Conservation (phyloP, 352 stramenopile genomes). For the Phytophthora chlamydospora region DNA sequence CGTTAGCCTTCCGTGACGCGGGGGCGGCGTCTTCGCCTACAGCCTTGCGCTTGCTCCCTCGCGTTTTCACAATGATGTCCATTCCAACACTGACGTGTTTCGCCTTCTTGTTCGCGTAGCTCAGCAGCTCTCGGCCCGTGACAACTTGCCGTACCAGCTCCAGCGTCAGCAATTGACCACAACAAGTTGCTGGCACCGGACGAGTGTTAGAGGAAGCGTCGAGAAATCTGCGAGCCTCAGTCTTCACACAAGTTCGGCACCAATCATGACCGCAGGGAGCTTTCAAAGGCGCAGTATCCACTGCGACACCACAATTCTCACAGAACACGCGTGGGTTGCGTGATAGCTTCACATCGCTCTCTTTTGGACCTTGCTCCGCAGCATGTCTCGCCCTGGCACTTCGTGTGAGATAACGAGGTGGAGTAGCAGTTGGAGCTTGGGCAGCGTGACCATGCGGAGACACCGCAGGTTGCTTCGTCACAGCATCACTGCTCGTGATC, state of each 20-base stretch:
- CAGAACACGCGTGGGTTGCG: background rate
- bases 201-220: conserved; percentile 27
- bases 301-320: conserved; percentile 10
- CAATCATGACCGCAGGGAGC: conserved; percentile 32
- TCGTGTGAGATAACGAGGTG: conserved; percentile 20
- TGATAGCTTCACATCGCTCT: background rate
- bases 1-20: conserved; percentile 11
- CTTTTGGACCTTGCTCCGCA: background rate
- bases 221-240: conserved; percentile 34
- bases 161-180: conserved; percentile 36
- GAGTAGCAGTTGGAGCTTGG: background rate
- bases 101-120: conserved; percentile 43
- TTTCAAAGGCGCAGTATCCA: background rate
- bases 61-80: background rate
- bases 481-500: conserved; percentile 3
- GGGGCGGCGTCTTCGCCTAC: background rate
- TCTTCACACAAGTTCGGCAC: conserved; percentile 44
- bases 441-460: background rate
- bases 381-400: background rate
- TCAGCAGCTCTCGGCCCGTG: conserved; percentile 22
- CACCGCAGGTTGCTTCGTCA: conserved; percentile 10
- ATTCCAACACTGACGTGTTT: conserved; percentile 14
- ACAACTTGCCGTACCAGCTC: conserved; percentile 40
- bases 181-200: conserved; percentile 46
- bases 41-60: conserved; percentile 29